phyloP scores from a whole-genome alignment of 345 rosid species.

The Odontarrhena argentea region DNA sequence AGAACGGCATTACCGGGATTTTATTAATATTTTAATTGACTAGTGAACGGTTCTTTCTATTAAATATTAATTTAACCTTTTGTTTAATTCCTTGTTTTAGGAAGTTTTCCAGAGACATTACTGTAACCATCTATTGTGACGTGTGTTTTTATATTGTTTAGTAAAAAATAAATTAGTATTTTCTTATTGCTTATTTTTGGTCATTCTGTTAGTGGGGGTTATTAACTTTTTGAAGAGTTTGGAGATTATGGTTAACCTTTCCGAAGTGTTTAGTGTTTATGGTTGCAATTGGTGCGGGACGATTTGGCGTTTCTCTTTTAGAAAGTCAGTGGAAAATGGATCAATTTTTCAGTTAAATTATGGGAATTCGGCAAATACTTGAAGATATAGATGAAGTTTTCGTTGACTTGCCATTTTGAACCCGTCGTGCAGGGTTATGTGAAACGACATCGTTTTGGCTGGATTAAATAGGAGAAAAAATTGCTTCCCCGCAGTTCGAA shows the following conservation, averaged over 20 bases:
- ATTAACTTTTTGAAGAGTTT: constrained; percentile 16
- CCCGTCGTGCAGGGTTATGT: too few relatives aligned
- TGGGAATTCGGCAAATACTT: background rate
- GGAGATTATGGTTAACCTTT: constrained; percentile 17
- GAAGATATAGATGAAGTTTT: too few relatives aligned
- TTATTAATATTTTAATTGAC: constrained; percentile 34
- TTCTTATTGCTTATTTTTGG: background rate
- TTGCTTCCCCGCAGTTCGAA: too few relatives aligned
- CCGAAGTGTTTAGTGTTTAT: constrained; percentile 7
- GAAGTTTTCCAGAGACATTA: constrained; percentile 23
- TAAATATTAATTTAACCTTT: background rate
- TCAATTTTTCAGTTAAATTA: constrained; percentile 23
- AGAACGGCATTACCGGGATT: constrained; percentile 37
- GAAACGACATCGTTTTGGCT: too few relatives aligned
- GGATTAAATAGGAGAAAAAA: too few relatives aligned
- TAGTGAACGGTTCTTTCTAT: constrained; percentile 31
- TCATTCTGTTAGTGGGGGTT: constrained; percentile 10
- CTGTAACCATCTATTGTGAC: constrained; percentile 5
- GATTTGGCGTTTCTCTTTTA: constrained; percentile 23
- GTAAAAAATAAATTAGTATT: background rate
- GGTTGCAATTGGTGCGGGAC: constrained; percentile 29
- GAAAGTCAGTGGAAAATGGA: constrained; percentile 20
- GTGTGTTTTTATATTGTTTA: constrained; percentile 6
- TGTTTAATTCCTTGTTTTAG: constrained; percentile 23
- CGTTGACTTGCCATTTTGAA: too few relatives aligned